Evolutionary conservation across 768 basidiomycete genomes (phyloP), one percentile per base, ranked within the genome.

Genomic region (Coprinopsis cinerea): DNA sequence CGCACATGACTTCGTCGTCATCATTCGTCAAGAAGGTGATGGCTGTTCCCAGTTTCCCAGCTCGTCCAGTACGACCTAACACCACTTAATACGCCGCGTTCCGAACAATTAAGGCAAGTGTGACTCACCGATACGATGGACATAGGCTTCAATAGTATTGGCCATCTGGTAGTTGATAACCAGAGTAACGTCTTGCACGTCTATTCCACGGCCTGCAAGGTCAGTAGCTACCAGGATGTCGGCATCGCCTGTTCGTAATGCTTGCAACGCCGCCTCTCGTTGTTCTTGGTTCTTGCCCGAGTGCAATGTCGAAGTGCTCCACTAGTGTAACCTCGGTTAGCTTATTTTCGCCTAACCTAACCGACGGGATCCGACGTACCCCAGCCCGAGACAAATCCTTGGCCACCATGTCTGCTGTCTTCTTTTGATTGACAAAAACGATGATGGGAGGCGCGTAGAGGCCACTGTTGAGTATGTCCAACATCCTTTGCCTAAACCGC

Each of bases 131-230:
- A 99, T 97, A 65, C 95, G 87, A 68, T 98, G 95, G 40, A 98
- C 92, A 62, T 96, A 97, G 34, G 87, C 92, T 67, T 99, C 96
- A 67, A 99, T 98, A 18, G 88, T 91, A 58, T 79, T 82, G 4
- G 93, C 82, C 95, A 98, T 98, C 70, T 96, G 92, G 77, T 83
- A 99, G 67, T 98, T 98, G 75, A 98, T 83, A 54, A 98, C 95
- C 44, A 96, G 74, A 53, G 83, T 88, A 53, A 98, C 96, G 64
- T 98, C 93, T 53, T 92, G 90, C 11, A 99, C 95, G 67, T 99
- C 96, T 66, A 98, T 98, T 77, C 96, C 96, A 60, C 96, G 89
- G 39, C 96, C 96, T 35, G 96, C 96, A 37, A 99, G 75, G 67
- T 99, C 96, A 3, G 96, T 99, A 1, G 96, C 96, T 26, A 99